Evolutionary conservation across 768 basidiomycete genomes (phyloP), one percentile per base, ranked within the genome.

Genomic region (Suillus occidentalis): DNA sequence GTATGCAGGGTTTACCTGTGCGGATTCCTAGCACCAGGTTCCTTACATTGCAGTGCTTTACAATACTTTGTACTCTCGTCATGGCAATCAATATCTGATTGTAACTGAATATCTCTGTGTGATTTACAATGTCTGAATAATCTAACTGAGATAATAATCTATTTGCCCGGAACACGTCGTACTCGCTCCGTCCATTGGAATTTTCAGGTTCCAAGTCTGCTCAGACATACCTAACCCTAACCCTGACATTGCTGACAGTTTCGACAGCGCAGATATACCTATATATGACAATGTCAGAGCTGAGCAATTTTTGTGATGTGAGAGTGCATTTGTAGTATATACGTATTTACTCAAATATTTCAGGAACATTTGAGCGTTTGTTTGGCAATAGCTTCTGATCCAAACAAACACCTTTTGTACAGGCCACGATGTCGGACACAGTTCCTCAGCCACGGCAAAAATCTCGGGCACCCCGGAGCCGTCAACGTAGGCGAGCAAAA

Each of bases 381-480:
- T 71, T 71, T 71, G 70, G 74, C 71, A 70, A 69, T 57, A 22
- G 63, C 73, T 61, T 76, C 69, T 55, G 65, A 68, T 67, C 63
- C 68, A 74, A 72, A 76, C 73, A 75, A 72, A 61, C 67, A 58
- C 63, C 37, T 52, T 66, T 56, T 42, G 16, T 36, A 62, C 18
- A 62, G n/a, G 2, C 12, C 13, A 36, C 9, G 12, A 59, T 59
- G 52, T 53, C 52, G 39, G 39, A 59, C 9, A 40, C 57, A 2
- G 57, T 40, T 28, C 18, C 39, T 18, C 57, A 59, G 16, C 18
- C 57, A 28, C 57, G 25, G 22, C 39, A 59, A 40, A 59, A 40
- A 40, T 39, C 66, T 57, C 40, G 63, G 69, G 34, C 36, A 9
- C 22, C 62, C 12, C 31, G 52, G 13, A 49, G 9, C 28, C 60